phyloP scores from a whole-genome alignment of 2,329 filamentous ascomycete species.

The Pseudogymnoascus sp. region DNA sequence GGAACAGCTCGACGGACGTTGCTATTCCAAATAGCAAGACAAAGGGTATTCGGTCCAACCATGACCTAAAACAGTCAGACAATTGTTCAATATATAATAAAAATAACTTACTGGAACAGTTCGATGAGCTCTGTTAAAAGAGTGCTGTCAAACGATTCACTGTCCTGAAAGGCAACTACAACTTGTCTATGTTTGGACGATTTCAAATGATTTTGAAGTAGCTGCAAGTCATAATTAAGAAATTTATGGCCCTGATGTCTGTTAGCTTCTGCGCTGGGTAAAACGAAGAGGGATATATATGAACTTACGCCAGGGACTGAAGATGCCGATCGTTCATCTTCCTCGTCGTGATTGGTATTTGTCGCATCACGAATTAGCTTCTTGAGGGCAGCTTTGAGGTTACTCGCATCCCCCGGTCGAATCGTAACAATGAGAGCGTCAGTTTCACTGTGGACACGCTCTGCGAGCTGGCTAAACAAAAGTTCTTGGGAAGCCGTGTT shows the following conservation, averaged over 20 bases:
- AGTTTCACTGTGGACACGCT: constrained; percentile 41
- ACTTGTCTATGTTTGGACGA: constrained; percentile 50
- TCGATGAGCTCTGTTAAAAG: constrained; percentile 65
- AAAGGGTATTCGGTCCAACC: constrained; percentile 70
- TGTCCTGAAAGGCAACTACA: constrained; percentile 70
- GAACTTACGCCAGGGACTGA: constrained; percentile 41
- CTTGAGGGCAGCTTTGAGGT: constrained; percentile 66
- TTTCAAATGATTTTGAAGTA: constrained; percentile 54
- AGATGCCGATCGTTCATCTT: constrained; percentile 37
- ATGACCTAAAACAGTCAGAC: constrained; percentile 39
- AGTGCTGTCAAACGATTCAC: constrained; percentile 68
- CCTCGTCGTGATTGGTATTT: constrained; percentile 47
- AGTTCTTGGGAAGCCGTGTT: constrained; percentile 69
- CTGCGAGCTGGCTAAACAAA: constrained; percentile 63
- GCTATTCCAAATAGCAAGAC: constrained; percentile 72
- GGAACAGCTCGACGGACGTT: constrained; percentile 72
- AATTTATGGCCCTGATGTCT: constrained; percentile 50
- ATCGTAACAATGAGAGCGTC: constrained; percentile 56
- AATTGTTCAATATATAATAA: not conserved
- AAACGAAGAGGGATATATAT: not conserved
- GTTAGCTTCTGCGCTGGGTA: constrained; percentile 5
- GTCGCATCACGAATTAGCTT: constrained; percentile 64
- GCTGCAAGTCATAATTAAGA: constrained; percentile 72
- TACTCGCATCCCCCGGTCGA: constrained; percentile 63
- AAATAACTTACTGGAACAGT: constrained; percentile 52